phyloP scores from a whole-genome alignment of 805 yeast species.

The Candida dendrica region DNA sequence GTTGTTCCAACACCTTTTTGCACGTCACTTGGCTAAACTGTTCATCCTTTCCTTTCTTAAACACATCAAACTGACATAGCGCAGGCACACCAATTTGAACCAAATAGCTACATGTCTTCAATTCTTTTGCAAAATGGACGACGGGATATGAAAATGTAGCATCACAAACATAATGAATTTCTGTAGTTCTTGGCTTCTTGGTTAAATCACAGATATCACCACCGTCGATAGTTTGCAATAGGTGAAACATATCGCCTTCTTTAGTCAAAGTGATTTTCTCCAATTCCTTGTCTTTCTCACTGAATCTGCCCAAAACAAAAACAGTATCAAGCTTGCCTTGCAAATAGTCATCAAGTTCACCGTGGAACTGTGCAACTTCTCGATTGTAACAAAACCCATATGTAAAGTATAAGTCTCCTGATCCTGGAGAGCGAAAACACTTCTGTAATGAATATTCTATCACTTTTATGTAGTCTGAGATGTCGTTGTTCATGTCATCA shows the following conservation, averaged over 20 bases:
- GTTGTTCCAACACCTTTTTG: background rate
- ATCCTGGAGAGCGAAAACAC: background rate
- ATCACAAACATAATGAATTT: conserved; percentile 18
- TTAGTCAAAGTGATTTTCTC: conserved; percentile 1
- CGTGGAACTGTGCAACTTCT: conserved; percentile 13
- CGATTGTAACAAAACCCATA: conserved; percentile 5
- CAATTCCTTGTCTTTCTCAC: background rate
- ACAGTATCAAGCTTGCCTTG: background rate
- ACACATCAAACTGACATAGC: conserved; percentile 15
- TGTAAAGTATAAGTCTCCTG: conserved; percentile 12
- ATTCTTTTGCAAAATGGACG: conserved; percentile 11
- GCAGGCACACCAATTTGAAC: conserved; percentile 15
- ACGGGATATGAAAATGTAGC: conserved; percentile 2
- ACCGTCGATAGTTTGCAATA: conserved; percentile 5
- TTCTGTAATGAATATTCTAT: background rate
- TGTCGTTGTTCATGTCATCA: background rate
- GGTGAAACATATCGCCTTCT: conserved; percentile 6
- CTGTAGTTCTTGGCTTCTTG: conserved; percentile 13
- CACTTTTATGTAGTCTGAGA: background rate
- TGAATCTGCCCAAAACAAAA: conserved; percentile 5
- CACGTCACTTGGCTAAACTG: conserved; percentile 1
- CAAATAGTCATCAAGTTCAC: conserved; percentile 1
- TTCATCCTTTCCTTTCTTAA: conserved; percentile 3
- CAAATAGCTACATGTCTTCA: conserved; percentile 15
- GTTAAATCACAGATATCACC: conserved; percentile 21